Conservation (phyloP, 2,329 filamentous ascomycete species). For the Pseudogymnoascus sp. region DNA sequence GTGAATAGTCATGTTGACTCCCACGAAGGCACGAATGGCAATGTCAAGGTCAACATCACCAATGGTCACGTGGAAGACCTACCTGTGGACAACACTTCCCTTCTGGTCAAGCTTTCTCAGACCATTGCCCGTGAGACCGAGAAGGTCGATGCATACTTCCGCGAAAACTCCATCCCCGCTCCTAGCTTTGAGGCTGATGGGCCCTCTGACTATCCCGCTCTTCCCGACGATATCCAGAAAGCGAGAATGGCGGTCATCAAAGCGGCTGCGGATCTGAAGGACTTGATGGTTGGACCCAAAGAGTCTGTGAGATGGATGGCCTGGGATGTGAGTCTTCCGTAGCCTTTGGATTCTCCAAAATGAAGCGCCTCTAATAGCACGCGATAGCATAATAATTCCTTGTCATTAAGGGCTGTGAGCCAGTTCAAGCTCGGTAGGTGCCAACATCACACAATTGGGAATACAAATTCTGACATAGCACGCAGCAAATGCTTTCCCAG, state of each 20-base stretch:
- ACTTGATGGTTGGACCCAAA: slow-evolving; percentile 44
- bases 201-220: slow-evolving; percentile 41
- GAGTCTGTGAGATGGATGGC: slow-evolving; percentile 47
- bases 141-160: slow-evolving; percentile 44
- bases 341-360: neutral
- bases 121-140: slow-evolving; percentile 44
- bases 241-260: slow-evolving; percentile 43
- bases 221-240: slow-evolving; percentile 41
- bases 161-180: slow-evolving; percentile 36
- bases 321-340: slow-evolving; percentile 42
- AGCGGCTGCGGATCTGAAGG: slow-evolving; percentile 43
- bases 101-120: slow-evolving; percentile 41
- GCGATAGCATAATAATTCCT: slow-evolving; percentile 43
- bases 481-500: slow-evolving; percentile 46
- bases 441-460: neutral
- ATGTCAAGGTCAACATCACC: neutral
- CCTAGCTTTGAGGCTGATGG: slow-evolving; percentile 43
- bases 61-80: neutral
- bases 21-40: neutral
- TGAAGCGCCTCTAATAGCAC: neutral
- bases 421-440: slow-evolving; percentile 43
- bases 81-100: slow-evolving; percentile 25
- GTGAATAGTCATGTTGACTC: neutral
- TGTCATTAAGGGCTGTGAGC: slow-evolving; percentile 47
- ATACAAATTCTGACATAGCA: slow-evolving; percentile 15